phyloP scores from a whole-genome alignment of 2,329 filamentous ascomycete species.

The Metarhizium rileyi region DNA sequence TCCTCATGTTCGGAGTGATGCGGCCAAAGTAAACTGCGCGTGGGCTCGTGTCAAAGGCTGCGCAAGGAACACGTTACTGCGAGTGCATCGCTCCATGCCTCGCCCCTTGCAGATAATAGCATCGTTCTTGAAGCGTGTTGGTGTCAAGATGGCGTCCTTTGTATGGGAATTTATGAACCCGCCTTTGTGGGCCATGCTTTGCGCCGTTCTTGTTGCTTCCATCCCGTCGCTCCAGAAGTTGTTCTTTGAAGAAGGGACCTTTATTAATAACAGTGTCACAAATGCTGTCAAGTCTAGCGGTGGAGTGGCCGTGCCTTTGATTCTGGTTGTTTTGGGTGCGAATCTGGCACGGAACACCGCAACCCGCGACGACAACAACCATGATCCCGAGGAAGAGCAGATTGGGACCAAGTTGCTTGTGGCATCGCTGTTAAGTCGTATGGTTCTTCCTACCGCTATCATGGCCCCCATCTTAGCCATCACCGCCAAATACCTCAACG shows the following conservation, averaged over 20 bases:
- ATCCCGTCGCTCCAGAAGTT: conserved; percentile 70
- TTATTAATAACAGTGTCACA: conserved; percentile 87
- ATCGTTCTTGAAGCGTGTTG: conserved; percentile 20
- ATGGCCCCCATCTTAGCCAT: conserved; percentile 88
- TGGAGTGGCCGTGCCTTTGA: conserved; percentile 86
- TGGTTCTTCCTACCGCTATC: conserved; percentile 82
- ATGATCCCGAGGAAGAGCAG: conserved; percentile 59
- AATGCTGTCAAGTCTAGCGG: conserved; percentile 77
- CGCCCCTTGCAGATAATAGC: conserved; percentile 28
- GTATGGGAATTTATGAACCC: conserved; percentile 97
- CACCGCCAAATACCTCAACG: conserved; percentile 78
- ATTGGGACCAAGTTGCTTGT: conserved; percentile 70
- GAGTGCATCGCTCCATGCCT: conserved; percentile 30
- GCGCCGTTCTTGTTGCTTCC: conserved; percentile 83
- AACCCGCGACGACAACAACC: conserved; percentile 49
- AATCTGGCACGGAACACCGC: conserved; percentile 90
- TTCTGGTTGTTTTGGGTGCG: conserved; percentile 88
- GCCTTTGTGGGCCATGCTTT: conserved; percentile 92
- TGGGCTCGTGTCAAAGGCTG: conserved; percentile 22
- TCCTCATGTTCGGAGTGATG: conserved; percentile 41
- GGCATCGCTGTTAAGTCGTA: conserved; percentile 77
- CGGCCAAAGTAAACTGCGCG: conserved; percentile 22
- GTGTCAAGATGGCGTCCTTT: conserved; percentile 46
- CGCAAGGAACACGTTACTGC: conserved; percentile 13
- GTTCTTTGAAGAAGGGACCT: conserved; percentile 84